Percentiles rank a stretch among this genome's conserved stretches.
These are phyloP conservation scores for Aspergillus versicolor DNA, from an alignment of 2,329 filamentous ascomycete species.

Conservation along the genomic window DNA sequence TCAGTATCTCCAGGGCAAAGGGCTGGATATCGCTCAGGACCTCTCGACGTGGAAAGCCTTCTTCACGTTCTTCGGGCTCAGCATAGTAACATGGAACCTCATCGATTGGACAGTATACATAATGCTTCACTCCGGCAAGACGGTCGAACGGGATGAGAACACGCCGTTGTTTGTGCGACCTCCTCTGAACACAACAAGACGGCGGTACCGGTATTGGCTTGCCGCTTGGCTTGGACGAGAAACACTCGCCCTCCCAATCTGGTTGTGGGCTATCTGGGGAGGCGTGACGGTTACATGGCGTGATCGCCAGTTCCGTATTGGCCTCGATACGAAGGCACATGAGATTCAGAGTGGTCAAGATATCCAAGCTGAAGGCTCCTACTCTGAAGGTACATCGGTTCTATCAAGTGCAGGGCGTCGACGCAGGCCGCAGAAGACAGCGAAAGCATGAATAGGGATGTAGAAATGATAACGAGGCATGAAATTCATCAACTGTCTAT, in stretches of 20 bases:
- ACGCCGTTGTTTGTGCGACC: slow-evolving; percentile 71
- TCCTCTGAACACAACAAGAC: slow-evolving; percentile 45
- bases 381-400: slow-evolving; percentile 13
- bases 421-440: slow-evolving; percentile 13
- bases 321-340: slow-evolving; percentile 78
- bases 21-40: slow-evolving; percentile 47
- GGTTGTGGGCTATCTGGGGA: slow-evolving; percentile 85
- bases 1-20: slow-evolving; percentile 52
- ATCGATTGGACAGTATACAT: slow-evolving; percentile 73
- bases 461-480: background rate
- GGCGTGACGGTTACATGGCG: slow-evolving; percentile 86
- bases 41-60: slow-evolving; percentile 68
- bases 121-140: slow-evolving; percentile 70
- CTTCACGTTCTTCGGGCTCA: slow-evolving; percentile 62
- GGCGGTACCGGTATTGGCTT: slow-evolving; percentile 70
- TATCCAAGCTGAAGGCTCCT: slow-evolving; percentile 21
- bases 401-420: background rate
- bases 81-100: slow-evolving; percentile 68
- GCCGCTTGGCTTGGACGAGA: slow-evolving; percentile 84
- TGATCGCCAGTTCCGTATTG: slow-evolving; percentile 76
- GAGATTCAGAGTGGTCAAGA: slow-evolving; percentile 44
- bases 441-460: slow-evolving; percentile 12
- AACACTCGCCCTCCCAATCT: slow-evolving; percentile 78
- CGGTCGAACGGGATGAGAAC: slow-evolving; percentile 67
- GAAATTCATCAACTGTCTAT: slow-evolving; percentile 3